A percentile compares a stretch with the other conserved stretches of the same genome.
Conservation (phyloP, 306 rosid species). For the Prunus salicina region DNA sequence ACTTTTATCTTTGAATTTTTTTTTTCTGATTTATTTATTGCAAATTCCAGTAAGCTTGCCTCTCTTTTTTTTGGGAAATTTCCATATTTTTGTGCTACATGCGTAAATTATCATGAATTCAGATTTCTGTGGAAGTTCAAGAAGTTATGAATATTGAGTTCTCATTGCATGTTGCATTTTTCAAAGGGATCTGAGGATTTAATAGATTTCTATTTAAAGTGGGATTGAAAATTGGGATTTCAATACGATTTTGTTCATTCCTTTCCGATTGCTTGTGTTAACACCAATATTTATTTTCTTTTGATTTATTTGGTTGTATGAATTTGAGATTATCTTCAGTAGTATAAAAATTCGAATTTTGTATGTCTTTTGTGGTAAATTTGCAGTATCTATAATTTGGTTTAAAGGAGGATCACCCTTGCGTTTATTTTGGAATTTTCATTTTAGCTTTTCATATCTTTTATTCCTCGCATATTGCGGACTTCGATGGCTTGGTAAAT, state of each 20-base stretch:
- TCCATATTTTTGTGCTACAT: background rate
- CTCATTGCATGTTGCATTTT: slow-evolving; percentile 53
- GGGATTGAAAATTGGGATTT: slow-evolving; percentile 22
- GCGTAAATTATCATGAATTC: slow-evolving; percentile 12
- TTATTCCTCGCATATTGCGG: background rate
- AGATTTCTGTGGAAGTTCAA: background rate
- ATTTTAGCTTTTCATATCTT: background rate
- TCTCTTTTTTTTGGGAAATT: background rate
- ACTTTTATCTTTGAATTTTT: slow-evolving; percentile 13
- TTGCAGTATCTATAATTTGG: background rate
- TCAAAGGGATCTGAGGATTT: slow-evolving; percentile 64
- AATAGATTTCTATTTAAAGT: slow-evolving; percentile 1
- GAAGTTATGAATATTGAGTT: slow-evolving; percentile 14
- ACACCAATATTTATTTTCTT: background rate
- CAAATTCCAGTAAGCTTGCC: background rate
- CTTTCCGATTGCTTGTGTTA: background rate
- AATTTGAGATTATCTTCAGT: background rate
- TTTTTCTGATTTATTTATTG: background rate
- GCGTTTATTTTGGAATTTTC: background rate
- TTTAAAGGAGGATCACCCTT: background rate
- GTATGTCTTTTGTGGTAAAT: background rate
- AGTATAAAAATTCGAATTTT: background rate
- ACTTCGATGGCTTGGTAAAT: background rate
- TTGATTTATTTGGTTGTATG: background rate
- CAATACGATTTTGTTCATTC: background rate